These are phyloP conservation scores for Paramecium sonneborni DNA, from an alignment of 73 alveolate genomes.

Conservation along the genomic window DNA sequence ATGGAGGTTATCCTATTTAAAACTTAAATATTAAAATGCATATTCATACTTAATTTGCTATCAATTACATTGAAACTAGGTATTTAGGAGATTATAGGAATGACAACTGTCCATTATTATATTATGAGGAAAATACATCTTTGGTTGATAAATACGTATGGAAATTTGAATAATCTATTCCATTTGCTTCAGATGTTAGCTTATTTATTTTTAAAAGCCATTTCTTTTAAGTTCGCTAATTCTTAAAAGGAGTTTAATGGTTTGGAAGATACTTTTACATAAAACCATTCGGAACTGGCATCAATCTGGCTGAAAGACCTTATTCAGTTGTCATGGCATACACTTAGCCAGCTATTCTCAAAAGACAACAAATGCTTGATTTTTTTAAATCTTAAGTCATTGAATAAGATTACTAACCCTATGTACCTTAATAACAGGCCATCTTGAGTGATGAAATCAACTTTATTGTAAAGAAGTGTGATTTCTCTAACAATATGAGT, in stretches of 20 bases:
- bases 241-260: constrained; percentile 44
- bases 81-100: constrained; percentile 40
- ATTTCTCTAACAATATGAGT: constrained; percentile 27
- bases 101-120: constrained; percentile 21
- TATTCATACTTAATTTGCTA: constrained; percentile 37
- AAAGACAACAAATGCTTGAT: not conserved
- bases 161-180: not conserved
- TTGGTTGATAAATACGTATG: not conserved
- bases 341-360: not conserved
- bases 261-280: constrained; percentile 43
- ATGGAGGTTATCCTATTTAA: constrained; percentile 24
- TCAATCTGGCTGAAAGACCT: constrained; percentile 14
- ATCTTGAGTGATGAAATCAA: not conserved
- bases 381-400: not conserved
- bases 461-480: not conserved
- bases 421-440: not conserved
- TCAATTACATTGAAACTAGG: constrained; percentile 51
- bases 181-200: not conserved
- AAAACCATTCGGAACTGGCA: constrained; percentile 31
- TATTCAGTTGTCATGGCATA: not conserved
- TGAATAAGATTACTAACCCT: not conserved
- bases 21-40: constrained; percentile 10
- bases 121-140: not conserved
- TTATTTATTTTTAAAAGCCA: not conserved
- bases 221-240: constrained; percentile 31